phyloP scores from a whole-genome alignment of 1,139 yeast genomes.

The Yamadazyma mexicana region DNA sequence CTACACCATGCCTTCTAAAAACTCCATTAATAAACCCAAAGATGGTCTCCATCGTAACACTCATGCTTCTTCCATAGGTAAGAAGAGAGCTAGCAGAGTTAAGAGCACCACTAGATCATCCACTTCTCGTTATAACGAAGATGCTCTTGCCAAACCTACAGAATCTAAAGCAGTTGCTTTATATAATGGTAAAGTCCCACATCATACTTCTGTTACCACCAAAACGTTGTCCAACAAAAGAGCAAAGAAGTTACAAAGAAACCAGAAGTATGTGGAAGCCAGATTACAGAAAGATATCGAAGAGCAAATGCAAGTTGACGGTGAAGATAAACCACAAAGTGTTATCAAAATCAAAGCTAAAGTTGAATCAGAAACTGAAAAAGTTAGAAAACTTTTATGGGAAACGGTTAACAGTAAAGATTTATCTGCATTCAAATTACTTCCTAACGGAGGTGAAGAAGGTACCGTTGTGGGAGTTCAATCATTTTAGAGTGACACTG shows the following conservation, averaged over 20 bases:
- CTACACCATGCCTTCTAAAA: conserved; percentile 71
- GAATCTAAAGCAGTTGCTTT: conserved; percentile 68
- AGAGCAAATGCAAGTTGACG: conserved; percentile 54
- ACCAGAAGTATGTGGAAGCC: conserved; percentile 63
- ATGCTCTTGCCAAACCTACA: conserved; percentile 42
- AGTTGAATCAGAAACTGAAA: conserved; percentile 23
- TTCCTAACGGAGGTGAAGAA: conserved; percentile 45
- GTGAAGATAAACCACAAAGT: conserved; percentile 28
- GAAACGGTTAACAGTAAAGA: conserved; percentile 58
- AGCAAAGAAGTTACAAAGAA: conserved; percentile 79
- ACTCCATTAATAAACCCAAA: conserved; percentile 79
- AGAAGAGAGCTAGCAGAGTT: conserved; percentile 57
- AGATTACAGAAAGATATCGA: conserved; percentile 54
- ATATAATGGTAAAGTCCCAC: conserved; percentile 44
- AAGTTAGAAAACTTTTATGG: conserved; percentile 69
- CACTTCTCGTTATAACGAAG: conserved; percentile 39
- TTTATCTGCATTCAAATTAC: conserved; percentile 41
- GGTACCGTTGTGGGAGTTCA: conserved; percentile 89
- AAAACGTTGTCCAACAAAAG: conserved; percentile 77
- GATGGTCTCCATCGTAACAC: conserved; percentile 55
- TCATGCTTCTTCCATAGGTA: conserved; percentile 54
- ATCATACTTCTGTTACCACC: conserved; percentile 46
- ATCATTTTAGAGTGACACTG: conserved; percentile 29
- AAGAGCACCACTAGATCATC: conserved; percentile 48
- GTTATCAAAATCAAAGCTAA: conserved; percentile 20